phyloP scores from a whole-genome alignment of 352 stramenopile species.

The Bremia lactucae region DNA sequence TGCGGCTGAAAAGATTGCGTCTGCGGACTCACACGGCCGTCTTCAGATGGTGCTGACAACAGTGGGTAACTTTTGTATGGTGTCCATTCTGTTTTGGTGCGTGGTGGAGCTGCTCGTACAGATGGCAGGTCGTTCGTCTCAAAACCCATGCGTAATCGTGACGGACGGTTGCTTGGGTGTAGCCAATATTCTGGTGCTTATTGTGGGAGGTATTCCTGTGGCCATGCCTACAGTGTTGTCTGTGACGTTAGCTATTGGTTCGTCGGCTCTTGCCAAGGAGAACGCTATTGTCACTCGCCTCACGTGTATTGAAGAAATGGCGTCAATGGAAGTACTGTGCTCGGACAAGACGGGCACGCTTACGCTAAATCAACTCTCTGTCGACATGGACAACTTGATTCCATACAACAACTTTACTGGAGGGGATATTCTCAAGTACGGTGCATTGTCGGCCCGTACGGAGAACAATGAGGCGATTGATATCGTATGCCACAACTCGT shows the following conservation, averaged over 20 bases:
- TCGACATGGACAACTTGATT: slow-evolving; percentile 82
- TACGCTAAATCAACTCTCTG: slow-evolving; percentile 93
- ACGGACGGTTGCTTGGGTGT: slow-evolving; percentile 55
- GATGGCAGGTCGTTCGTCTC: slow-evolving; percentile 46
- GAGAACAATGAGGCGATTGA: slow-evolving; percentile 74
- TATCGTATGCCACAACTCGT: slow-evolving; percentile 63
- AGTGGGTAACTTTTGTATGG: slow-evolving; percentile 87
- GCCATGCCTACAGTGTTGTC: slow-evolving; percentile 90
- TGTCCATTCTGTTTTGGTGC: slow-evolving; percentile 78
- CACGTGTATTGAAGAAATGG: slow-evolving; percentile 89
- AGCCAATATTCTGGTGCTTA: slow-evolving; percentile 78
- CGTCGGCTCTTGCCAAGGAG: slow-evolving; percentile 78
- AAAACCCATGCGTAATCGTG: slow-evolving; percentile 83
- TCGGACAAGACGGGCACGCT: slow-evolving; percentile 93
- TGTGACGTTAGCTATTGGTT: slow-evolving; percentile 87
- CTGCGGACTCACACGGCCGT: slow-evolving; percentile 63
- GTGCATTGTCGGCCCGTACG: slow-evolving; percentile 48
- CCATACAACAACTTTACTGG: slow-evolving; percentile 54
- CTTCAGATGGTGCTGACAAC: slow-evolving; percentile 89
- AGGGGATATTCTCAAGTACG: slow-evolving; percentile 50
- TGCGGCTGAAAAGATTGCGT: slow-evolving; percentile 73
- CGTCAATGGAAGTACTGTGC: slow-evolving; percentile 88
- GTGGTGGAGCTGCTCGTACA: slow-evolving; percentile 81
- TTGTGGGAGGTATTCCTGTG: slow-evolving; percentile 88
- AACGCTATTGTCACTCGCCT: slow-evolving; percentile 89